Conservation (phyloP, 1,284 basidiomycete genomes). For the Cutaneotrichosporon cyanovorans region DNA sequence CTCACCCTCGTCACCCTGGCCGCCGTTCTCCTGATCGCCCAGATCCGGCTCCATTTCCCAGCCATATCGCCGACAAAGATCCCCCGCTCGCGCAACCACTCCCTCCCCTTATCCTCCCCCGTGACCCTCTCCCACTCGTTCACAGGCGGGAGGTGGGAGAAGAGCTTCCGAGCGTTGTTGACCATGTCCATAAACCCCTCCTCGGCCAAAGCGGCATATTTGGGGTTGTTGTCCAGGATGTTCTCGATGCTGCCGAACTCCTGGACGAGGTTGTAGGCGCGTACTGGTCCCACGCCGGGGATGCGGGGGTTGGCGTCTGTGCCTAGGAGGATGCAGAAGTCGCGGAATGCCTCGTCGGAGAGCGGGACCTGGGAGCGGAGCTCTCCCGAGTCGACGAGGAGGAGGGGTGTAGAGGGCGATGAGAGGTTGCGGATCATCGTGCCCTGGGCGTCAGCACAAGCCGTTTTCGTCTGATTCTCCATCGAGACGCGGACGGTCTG, state of each 20-base stretch:
- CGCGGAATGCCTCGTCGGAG: conserved; percentile 56
- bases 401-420: conserved; percentile 53
- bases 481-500: neutral
- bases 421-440: conserved; percentile 70
- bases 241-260: conserved; percentile 65
- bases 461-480: neutral
- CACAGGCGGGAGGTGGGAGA: conserved; percentile 34
- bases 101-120: no score
- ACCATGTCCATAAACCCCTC: conserved; percentile 36
- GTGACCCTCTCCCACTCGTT: no score
- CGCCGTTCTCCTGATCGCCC: no score
- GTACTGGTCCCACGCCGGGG: conserved; percentile 64
- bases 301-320: conserved; percentile 82
- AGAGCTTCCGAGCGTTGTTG: conserved; percentile 36
- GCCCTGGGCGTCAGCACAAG: no score
- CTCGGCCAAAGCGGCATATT: conserved; percentile 14
- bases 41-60: no score
- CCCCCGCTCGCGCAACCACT: no score
- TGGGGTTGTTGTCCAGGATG: conserved; percentile 49
- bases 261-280: conserved; percentile 64
- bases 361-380: conserved; percentile 57
- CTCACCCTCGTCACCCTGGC: no score
- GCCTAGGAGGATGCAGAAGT: conserved; percentile 74
- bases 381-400: conserved; percentile 56
- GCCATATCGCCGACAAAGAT: no score